Evolutionary conservation across 345 rosid species (phyloP).

Genomic region (Kandelia obovata): DNA sequence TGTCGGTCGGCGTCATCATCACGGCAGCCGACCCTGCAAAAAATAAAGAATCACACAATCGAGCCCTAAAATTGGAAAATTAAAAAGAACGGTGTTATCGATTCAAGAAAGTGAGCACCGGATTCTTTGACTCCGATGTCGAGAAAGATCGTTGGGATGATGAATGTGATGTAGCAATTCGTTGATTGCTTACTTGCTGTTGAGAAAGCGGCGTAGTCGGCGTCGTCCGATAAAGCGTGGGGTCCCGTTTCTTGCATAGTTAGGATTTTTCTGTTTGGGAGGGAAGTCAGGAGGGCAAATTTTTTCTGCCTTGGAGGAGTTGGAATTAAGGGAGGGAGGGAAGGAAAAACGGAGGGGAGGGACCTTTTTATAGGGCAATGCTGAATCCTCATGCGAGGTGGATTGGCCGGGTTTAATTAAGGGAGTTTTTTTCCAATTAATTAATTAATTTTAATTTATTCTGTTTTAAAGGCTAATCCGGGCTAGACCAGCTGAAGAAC

Average conservation of each 20-base stretch:
- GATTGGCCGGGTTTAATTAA: no score
- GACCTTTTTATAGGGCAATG: no score
- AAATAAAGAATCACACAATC: conserved; percentile 1
- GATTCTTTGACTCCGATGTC: no score
- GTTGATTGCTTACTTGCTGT: conserved; percentile 49
- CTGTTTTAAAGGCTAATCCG: no score
- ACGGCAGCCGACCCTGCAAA: conserved; percentile 62
- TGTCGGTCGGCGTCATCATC: conserved; percentile 52
- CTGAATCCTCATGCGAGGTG: no score
- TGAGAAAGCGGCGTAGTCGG: conserved; percentile 89
- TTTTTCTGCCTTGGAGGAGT: neutral
- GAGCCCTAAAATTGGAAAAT: neutral
- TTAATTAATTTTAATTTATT: no score
- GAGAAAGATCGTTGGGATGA: no score
- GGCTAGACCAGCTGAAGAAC: no score
- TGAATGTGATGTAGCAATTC: neutral
- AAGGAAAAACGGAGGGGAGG: fast-evolving
- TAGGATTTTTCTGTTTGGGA: conserved; percentile 10
- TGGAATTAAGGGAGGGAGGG: neutral
- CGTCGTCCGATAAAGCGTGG: conserved; percentile 88
- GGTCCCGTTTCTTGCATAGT: conserved; percentile 73
- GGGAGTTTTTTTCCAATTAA: no score
- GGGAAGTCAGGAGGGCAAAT: neutral
- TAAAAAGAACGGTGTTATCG: neutral
- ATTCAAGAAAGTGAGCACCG: neutral